Base-by-base conservation (phyloP, 495 filamentous ascomycete genomes). In the Achaetomiella virescens region DNA sequence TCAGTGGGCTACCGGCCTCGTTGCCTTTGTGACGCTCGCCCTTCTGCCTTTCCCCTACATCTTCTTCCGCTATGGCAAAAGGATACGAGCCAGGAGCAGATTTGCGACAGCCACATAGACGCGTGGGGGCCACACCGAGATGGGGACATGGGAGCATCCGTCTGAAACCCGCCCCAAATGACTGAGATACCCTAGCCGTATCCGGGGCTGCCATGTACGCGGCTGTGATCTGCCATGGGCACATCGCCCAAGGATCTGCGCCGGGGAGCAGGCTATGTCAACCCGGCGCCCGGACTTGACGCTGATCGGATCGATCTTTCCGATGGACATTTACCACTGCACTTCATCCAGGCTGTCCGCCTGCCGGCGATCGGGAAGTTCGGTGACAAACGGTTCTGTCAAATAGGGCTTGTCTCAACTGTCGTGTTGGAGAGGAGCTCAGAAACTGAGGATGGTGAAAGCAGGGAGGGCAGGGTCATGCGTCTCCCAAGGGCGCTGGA, bases 1-100 rank as follows among this genome's bases (percentile, higher is more conserved):
- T 55, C 84, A 89, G 60, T 90, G 87, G 87, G 87, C 85, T 11
- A 83, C 84, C 2, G 81, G 78, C 3, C 68, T 89, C 36, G 66
- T 90, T 21, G 87, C 77, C 6, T 87, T 89, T 61, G 63, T 90
- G n/a, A 85, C 84, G 3, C 66, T 90, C 29, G 72, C 70, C 46
- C 83, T 90, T 80, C 68, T 81, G 60, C 87, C 86, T 20, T 86
- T 88, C 46, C 85, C 85, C 59, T 87, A 85, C 59, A 57, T 88
- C 15, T 88, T 89, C 63, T 88, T 84, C 66, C 71, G 69, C 43
- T 85, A 82, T 52, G 85, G 84, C 20, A 61, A 83, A 64, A 67
- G 60, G 49, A 72, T 82, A 52, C 75, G 81, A 41, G 68, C 67
- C 18, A 73, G 63, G 38, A 81, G 78, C 55, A 65, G 72, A 44